These are phyloP conservation scores for Theobroma cacao DNA, from an alignment of 345 rosid genomes.

Conservation along the genomic window DNA sequence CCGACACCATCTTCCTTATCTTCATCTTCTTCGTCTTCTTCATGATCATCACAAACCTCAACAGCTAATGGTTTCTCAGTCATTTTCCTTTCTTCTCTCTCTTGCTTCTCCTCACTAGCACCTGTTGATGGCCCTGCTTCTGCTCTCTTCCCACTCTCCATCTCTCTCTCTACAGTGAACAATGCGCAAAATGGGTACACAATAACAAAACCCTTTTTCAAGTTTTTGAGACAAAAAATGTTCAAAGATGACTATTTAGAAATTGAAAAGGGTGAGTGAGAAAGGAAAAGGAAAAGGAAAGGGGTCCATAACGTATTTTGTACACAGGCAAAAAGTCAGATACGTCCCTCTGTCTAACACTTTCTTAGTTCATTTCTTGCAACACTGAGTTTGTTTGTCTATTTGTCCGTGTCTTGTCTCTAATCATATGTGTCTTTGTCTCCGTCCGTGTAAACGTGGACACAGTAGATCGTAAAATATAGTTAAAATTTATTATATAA, in stretches of 20 bases:
- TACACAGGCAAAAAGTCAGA: neutral
- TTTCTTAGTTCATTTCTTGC: neutral
- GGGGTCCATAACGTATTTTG: neutral
- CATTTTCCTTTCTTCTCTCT: slow-evolving; percentile 16
- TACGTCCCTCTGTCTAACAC: neutral
- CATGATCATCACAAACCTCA: slow-evolving; percentile 11
- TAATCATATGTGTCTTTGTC: neutral
- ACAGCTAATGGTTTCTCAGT: slow-evolving; percentile 14
- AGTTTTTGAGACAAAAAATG: neutral
- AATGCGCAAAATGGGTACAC: neutral
- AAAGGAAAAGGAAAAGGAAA: neutral
- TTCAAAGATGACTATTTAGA: neutral
- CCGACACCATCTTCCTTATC: slow-evolving; percentile 27
- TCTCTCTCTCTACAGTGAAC: slow-evolving; percentile 12
- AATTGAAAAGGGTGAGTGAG: neutral
- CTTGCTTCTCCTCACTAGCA: slow-evolving; percentile 19
- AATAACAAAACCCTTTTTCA: slow-evolving; percentile 1
- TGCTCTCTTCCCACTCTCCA: slow-evolving; percentile 28
- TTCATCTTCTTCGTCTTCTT: slow-evolving; percentile 12
- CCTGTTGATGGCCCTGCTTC: slow-evolving; percentile 31
- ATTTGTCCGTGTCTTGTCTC: neutral
- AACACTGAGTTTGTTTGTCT: neutral
- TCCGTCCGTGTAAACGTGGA: neutral
- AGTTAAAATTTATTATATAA: neutral
- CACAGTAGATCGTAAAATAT: neutral